A percentile compares a stretch with the other conserved stretches of the same genome.
Conservation (phyloP, 345 rosid species). For the Eucalyptus pauciflora region DNA sequence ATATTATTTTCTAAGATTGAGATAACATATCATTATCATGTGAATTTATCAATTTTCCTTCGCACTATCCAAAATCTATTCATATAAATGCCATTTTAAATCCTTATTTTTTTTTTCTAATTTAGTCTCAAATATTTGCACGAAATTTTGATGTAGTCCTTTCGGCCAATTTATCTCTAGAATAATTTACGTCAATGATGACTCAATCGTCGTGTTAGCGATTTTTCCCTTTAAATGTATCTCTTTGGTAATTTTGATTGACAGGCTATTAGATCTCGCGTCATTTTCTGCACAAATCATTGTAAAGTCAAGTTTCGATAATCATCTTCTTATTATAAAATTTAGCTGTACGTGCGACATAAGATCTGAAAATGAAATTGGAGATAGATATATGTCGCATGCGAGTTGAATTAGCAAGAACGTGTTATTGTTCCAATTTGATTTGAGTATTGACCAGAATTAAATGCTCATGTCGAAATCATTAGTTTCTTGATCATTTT, state of each 20-base stretch:
- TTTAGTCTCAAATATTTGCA: background rate
- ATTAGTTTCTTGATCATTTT: background rate
- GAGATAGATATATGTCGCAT: background rate
- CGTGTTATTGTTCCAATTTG: background rate
- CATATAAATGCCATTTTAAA: background rate
- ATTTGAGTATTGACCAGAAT: background rate
- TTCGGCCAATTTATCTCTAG: background rate
- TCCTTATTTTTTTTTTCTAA: background rate
- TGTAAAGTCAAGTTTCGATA: background rate
- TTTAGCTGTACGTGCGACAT: accelerated
- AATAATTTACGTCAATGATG: accelerated
- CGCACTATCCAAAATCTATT: background rate
- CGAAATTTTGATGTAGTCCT: background rate
- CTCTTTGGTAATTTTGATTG: background rate
- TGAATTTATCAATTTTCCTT: background rate
- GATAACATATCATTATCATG: background rate
- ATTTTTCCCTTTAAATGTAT: background rate
- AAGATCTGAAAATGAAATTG: background rate
- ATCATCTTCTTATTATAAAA: background rate
- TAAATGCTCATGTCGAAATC: background rate
- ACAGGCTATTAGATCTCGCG: background rate
- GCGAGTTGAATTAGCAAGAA: background rate
- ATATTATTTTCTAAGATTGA: background rate
- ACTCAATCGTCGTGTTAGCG: accelerated
- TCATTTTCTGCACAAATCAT: background rate